phyloP scores from a whole-genome alignment of 345 rosid genomes.

The Clausena lansium region DNA sequence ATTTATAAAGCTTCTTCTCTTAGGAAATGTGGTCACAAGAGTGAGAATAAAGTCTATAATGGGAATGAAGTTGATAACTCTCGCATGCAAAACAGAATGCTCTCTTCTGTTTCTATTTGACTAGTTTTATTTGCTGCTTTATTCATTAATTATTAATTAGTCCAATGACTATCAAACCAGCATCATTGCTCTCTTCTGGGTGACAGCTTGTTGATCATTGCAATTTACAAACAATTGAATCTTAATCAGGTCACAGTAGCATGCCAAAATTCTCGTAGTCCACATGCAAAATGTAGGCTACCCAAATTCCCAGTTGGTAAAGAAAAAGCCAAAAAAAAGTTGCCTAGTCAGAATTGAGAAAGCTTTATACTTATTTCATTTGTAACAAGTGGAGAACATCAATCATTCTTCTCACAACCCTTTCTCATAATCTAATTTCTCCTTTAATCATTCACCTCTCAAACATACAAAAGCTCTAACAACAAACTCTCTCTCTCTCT shows the following conservation, averaged over 20 bases:
- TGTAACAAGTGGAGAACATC: slow-evolving; percentile 61
- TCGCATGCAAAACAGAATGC: too few species aligned
- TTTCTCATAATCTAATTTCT: slow-evolving; percentile 11
- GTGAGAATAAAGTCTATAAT: not conserved
- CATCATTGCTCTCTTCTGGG: not conserved
- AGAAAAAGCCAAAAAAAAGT: not conserved
- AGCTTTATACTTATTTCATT: slow-evolving; percentile 16
- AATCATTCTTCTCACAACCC: slow-evolving; percentile 62
- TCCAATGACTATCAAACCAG: not conserved
- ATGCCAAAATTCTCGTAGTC: not conserved
- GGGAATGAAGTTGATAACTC: not conserved
- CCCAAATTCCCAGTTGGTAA: not conserved
- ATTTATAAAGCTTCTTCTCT: not conserved
- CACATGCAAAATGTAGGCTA: not conserved
- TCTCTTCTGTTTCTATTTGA: not conserved
- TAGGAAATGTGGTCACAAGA: not conserved
- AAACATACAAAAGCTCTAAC: not conserved
- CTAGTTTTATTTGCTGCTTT: not conserved
- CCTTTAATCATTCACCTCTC: slow-evolving; percentile 37
- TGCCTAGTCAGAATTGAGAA: not conserved
- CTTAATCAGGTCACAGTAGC: not conserved
- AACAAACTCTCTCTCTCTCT: slow-evolving; percentile 9
- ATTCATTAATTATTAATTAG: too few species aligned
- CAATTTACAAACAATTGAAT: not conserved
- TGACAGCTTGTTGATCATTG: not conserved